Evolutionary conservation across 306 rosid genomes (phyloP), one percentile per base, ranked within the genome.

Genomic region (Prunus mume): DNA sequence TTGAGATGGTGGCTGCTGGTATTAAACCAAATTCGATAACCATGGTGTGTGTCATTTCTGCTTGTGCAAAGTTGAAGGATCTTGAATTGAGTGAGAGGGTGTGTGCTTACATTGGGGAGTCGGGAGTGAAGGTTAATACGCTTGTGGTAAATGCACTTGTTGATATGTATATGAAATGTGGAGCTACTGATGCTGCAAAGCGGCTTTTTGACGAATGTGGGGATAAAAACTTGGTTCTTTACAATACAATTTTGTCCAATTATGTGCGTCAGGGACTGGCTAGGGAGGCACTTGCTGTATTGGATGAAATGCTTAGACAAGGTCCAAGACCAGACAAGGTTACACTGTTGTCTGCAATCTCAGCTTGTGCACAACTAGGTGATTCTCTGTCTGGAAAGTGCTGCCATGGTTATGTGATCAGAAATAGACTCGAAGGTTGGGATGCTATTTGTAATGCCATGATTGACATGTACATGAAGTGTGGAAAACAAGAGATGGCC

Each of bases 381-480:
- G 90, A 93, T 82, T 66, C 77, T 76, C 74, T 75, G 34, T 79
- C 68, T 43, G 97, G 96, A 75, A 86, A 75, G 84, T 80, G 86
- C 13, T 91, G 93, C 69, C 96, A 89, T 72, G 84, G 83, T 80
- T 91, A 83, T 81, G 90, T 81, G 80, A 76, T 90, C 34, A 86
- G 93, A 80, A 87, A 87, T 73, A 90, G 91, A 50, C 83, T 87
- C 20, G 96, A 87, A 76, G 73, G 77, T 67, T 88, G 90, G 93
- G 90, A 89, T 79, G 84, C 75, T 87, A 86, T 91, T 72, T 81
- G 83, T 72, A 93, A 93, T 20, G 91, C 92, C 67, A 71, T 88
- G 78, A 85, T 93, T 58, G 97, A 91, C 78, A 89, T 93, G 96
- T 93, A 90, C 76, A 88, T 91, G 97, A 90, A 83, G 83, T 90